Conservation (phyloP, 2,329 filamentous ascomycete genomes). For the Neurospora crassa region DNA sequence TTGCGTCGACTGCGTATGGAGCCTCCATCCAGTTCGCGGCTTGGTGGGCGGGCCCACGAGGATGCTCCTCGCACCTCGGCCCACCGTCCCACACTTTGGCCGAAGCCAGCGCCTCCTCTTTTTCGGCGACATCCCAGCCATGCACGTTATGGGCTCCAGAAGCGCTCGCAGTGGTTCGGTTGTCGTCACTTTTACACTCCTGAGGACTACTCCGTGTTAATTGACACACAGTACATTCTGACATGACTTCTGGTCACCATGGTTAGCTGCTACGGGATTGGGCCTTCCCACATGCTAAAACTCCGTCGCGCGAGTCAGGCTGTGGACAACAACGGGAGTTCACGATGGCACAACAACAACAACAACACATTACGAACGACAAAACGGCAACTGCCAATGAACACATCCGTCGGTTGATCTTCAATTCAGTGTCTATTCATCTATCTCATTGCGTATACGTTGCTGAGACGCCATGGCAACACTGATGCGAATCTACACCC, state of each 20-base stretch:
- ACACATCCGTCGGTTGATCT: background rate
- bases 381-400: background rate
- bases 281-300: background rate
- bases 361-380: background rate
- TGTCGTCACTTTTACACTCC: background rate
- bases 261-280: background rate
- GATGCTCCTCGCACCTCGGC: background rate
- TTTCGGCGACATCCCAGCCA: background rate
- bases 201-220: background rate
- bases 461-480: background rate
- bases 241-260: background rate
- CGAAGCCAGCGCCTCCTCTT: background rate
- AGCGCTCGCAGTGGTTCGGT: background rate
- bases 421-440: background rate
- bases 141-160: background rate
- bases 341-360: background rate
- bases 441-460: background rate
- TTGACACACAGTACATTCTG: background rate
- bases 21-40: background rate
- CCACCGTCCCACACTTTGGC: background rate
- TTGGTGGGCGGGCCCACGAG: background rate
- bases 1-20: background rate
- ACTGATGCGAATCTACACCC: background rate
- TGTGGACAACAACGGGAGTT: background rate
- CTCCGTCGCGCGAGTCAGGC: background rate